Conservation (phyloP, 345 rosid species). For the Citrus medica region DNA sequence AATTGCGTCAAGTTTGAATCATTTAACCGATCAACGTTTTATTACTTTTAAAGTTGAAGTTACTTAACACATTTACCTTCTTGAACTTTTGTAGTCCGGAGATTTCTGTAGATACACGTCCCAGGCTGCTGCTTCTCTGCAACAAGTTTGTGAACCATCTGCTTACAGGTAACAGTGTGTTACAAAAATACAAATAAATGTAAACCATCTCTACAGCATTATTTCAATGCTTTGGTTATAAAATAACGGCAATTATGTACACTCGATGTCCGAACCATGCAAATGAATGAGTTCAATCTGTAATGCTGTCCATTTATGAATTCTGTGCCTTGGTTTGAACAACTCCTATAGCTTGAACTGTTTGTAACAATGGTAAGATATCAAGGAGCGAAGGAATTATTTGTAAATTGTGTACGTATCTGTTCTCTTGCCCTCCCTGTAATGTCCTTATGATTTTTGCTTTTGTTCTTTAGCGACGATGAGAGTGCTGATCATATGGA, state of each 20-base stretch:
- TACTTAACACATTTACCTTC: no score
- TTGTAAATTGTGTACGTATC: no score
- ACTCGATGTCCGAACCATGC: not conserved
- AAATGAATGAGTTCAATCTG: not conserved
- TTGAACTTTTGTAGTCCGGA: conserved; percentile 20
- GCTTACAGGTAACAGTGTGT: conserved; percentile 22
- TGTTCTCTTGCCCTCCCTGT: not conserved
- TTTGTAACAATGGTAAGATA: no score
- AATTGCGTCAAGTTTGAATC: not conserved
- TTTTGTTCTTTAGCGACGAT: conserved; percentile 24
- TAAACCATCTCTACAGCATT: not conserved
- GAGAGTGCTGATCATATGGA: conserved; percentile 60
- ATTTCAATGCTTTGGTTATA: not conserved
- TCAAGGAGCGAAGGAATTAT: no score
- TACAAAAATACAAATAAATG: not conserved
- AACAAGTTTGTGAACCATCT: conserved; percentile 19
- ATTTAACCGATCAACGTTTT: not conserved
- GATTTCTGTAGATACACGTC: conserved; percentile 24
- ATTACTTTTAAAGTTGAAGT: not conserved
- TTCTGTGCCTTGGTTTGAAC: not conserved
- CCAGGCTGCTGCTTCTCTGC: conserved; percentile 34
- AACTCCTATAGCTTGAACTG: no score
- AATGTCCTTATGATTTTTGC: not conserved
- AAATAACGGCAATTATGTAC: not conserved
- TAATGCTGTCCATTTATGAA: not conserved